These are phyloP conservation scores for Nicotiana benthamiana DNA, from an alignment of 257 asterid genomes.

Conservation along the genomic window DNA sequence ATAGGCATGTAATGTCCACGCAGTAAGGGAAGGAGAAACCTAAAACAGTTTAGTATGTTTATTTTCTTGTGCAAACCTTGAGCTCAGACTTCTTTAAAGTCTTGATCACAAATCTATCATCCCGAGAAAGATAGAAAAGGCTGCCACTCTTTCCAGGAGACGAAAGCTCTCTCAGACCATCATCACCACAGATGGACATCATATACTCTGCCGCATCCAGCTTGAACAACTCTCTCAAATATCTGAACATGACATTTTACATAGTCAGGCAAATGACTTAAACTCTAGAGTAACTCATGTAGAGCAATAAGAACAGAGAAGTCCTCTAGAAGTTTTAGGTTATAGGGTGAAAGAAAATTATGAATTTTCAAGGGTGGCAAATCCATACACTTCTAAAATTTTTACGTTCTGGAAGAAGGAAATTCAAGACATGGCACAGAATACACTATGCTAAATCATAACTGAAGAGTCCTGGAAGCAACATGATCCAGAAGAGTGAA, in stretches of 20 bases:
- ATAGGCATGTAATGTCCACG: background rate
- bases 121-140: conserved; percentile 75
- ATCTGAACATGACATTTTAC: conserved; percentile 52
- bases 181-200: conserved; percentile 97
- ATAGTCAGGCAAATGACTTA: conserved; percentile 7
- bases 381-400: background rate
- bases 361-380: background rate
- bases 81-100: conserved; percentile 73
- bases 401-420: background rate
- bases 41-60: background rate
- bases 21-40: background rate
- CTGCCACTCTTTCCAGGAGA: conserved; percentile 99
- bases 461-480: background rate
- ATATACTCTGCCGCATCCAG: conserved; percentile 91
- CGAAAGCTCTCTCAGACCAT: conserved; percentile 77
- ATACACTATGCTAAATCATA: background rate
- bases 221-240: conserved; percentile 87
- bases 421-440: background rate
- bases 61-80: conserved; percentile 44
- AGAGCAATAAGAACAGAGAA: background rate
- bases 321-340: background rate
- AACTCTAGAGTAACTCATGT: background rate
- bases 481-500: background rate
- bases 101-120: conserved; percentile 88
- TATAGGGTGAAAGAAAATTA: background rate